Evolutionary conservation across 2,329 filamentous ascomycete genomes (phyloP).

Genomic region (Trichoderma koningii): DNA sequence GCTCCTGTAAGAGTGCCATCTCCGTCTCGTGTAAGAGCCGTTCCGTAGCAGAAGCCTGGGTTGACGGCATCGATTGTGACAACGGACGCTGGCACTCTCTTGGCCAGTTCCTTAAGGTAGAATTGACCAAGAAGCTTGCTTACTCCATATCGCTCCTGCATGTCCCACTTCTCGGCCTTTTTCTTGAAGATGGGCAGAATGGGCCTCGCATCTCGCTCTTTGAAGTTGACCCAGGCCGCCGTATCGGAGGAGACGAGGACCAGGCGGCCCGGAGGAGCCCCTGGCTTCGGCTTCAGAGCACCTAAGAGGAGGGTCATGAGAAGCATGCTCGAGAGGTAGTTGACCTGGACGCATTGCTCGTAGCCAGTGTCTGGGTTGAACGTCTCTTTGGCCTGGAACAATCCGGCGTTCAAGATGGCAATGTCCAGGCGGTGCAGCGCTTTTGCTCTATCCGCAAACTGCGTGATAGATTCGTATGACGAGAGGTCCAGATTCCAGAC

Average conservation of each 20-base stretch:
- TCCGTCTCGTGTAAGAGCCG: neutral
- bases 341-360: conserved; percentile 8
- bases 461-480: conserved; percentile 4
- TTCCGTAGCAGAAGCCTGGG: conserved; percentile 19
- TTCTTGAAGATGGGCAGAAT: conserved; percentile 2
- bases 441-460: conserved; percentile 2
- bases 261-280: neutral
- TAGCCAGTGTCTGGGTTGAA: neutral
- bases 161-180: conserved; percentile 1
- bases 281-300: neutral
- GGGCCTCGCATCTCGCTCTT: conserved; percentile 1
- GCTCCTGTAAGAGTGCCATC: neutral
- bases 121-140: conserved; percentile 15
- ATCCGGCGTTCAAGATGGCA: conserved; percentile 9
- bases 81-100: neutral
- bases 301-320: neutral
- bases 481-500: conserved; percentile 4
- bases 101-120: neutral
- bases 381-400: conserved; percentile 1
- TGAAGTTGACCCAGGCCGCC: conserved; percentile 1
- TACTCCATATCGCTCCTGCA: conserved; percentile 9
- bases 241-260: conserved; percentile 10
- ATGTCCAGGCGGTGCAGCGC: conserved; percentile 9
- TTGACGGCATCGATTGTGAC: conserved; percentile 4
- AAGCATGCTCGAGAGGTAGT: conserved; percentile 15